Conservation (phyloP, 352 stramenopile species). For the Globisporangium okanoganense region DNA sequence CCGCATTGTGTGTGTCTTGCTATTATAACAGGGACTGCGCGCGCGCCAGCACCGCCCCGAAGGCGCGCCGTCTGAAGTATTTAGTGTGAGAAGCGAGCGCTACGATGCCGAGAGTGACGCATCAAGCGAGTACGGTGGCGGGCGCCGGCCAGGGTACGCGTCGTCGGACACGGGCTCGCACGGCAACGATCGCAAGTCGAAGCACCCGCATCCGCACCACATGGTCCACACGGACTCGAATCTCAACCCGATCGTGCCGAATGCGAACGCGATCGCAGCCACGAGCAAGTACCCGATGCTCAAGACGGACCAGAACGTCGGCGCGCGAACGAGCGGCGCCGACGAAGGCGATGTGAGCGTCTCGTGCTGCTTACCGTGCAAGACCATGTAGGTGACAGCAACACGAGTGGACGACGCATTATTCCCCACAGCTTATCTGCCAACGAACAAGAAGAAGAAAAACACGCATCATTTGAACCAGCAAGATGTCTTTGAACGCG, state of each 20-base stretch:
- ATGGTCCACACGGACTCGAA: conserved; percentile 52
- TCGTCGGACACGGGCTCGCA: conserved; percentile 66
- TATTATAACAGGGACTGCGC: conserved; percentile 45
- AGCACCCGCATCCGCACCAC: conserved; percentile 24
- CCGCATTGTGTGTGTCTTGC: neutral
- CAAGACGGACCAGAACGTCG: conserved; percentile 68
- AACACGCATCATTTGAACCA: neutral
- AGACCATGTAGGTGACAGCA: conserved; percentile 45
- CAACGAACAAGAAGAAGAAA: neutral
- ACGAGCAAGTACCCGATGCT: conserved; percentile 69
- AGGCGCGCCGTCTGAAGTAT: conserved; percentile 70
- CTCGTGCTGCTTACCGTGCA: conserved; percentile 62
- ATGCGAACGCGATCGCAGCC: conserved; percentile 57
- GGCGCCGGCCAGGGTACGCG: conserved; percentile 40
- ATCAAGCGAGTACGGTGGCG: conserved; percentile 69
- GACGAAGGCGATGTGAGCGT: conserved; percentile 34
- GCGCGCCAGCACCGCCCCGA: conserved; percentile 70
- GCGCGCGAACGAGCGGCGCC: conserved; percentile 24
- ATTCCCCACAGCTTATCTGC: neutral
- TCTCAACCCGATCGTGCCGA: conserved; percentile 65
- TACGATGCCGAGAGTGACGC: conserved; percentile 82
- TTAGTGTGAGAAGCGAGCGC: conserved; percentile 76
- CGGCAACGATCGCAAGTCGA: conserved; percentile 28
- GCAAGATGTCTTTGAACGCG: neutral
- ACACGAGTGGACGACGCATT: neutral